Conservation (phyloP, 495 filamentous ascomycete species). For the Bryoglossum gracile region DNA sequence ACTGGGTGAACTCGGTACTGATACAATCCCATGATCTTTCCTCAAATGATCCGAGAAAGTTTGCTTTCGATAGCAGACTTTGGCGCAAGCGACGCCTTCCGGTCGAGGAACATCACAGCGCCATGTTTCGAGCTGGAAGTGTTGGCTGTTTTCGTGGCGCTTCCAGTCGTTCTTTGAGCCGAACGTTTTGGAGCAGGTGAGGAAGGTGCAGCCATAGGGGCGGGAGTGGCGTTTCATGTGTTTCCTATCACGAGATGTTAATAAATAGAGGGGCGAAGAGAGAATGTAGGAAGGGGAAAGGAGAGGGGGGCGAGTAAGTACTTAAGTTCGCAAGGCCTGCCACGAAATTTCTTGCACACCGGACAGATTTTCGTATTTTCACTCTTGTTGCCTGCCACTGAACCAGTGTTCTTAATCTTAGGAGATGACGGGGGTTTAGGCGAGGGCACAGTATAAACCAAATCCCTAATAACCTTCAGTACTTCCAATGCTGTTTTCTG, state of each 20-base stretch:
- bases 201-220: conserved; percentile 83
- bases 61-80: conserved; percentile 54
- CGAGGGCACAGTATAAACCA: conserved; percentile 11
- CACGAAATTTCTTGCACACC: conserved; percentile 47
- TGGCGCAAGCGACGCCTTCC: conserved; percentile 40
- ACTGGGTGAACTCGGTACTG: no score
- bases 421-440: conserved; percentile 9
- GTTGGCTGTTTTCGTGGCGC: conserved; percentile 85
- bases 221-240: conserved; percentile 80
- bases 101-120: conserved; percentile 49
- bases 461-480: conserved; percentile 11
- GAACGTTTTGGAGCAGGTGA: conserved; percentile 66
- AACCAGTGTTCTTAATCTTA: conserved; percentile 10
- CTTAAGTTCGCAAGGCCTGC: conserved; percentile 64
- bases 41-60: conserved; percentile 53
- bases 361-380: conserved; percentile 42
- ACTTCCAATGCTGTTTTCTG: conserved; percentile 18
- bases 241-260: conserved; percentile 50
- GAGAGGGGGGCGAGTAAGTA: conserved; percentile 30
- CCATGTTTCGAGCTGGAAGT: conserved; percentile 70
- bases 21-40: conserved; percentile 49
- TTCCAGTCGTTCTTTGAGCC: conserved; percentile 98
- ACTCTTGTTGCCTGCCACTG: conserved; percentile 27
- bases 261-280: no score
- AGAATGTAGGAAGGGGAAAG: background rate